A percentile compares a stretch with the other conserved stretches of the same genome.
These are phyloP conservation scores for Bidens hawaiensis DNA, from an alignment of 140 eudicot species.

Conservation along the genomic window DNA sequence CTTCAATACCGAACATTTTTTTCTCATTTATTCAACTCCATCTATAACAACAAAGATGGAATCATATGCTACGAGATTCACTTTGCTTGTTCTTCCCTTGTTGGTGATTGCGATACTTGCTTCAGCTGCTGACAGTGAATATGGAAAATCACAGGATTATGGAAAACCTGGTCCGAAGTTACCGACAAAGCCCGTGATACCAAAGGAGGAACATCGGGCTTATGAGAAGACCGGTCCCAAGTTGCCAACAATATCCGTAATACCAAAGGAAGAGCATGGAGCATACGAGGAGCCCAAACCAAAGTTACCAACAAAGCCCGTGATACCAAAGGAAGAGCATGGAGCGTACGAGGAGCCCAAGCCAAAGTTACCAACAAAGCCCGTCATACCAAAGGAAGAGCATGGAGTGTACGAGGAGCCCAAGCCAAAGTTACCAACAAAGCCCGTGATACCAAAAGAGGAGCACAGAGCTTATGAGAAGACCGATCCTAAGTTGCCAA, in stretches of 20 bases:
- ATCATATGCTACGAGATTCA: neutral
- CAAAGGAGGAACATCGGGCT: no score
- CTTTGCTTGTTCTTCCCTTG: slow-evolving; percentile 5
- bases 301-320: slow-evolving; percentile 20
- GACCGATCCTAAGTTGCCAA: slow-evolving; percentile 5
- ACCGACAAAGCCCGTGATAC: no score
- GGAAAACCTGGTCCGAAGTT: neutral
- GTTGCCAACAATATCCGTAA: no score
- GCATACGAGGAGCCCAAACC: slow-evolving; percentile 5
- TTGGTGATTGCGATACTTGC: neutral
- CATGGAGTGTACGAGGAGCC: no score
- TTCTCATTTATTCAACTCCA: neutral
- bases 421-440: neutral
- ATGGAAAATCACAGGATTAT: slow-evolving; percentile 10
- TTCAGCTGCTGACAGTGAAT: slow-evolving; percentile 12
- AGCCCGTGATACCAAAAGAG: slow-evolving; percentile 12
- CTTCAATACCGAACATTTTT: slow-evolving; percentile 3
- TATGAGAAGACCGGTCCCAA: no score
- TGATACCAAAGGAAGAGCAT: slow-evolving; percentile 14
- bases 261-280: neutral
- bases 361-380: no score
- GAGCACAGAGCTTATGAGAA: slow-evolving; percentile 8
- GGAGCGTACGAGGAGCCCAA: no score
- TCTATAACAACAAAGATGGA: slow-evolving; percentile 13
- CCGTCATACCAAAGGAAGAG: no score